Base-by-base conservation (phyloP, 306 rosid species). In the Cicer pinnatifidum region DNA sequence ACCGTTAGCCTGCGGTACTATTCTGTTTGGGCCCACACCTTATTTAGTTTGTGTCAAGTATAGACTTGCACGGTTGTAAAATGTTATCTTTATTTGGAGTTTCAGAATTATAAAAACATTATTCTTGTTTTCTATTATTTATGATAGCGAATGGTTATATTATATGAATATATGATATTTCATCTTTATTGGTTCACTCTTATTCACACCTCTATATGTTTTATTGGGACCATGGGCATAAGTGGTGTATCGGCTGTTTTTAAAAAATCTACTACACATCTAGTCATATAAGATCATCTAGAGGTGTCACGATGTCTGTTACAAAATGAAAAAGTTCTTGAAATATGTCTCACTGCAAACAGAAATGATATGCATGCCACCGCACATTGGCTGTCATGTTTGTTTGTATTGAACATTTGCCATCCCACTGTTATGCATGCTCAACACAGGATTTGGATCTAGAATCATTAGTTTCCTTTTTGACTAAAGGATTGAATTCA, bases 401-500 rank as follows among this genome's bases (percentile, higher is more conserved):
- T 63, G 71, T 80, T 47, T 67, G 20, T 47, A 39, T 33, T 60
- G 77, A 73, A 54, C 33, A 12, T 58, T 43, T 72, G 80, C 51
- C 52, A 23, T 75, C 63, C 41, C 53, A 39, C 50, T 47, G 37
- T 71, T 69, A 35, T 58, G 59, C 67, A 57, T 50, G 46, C 19
- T 73, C 7, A 39, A 57, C 46, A 51, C 46, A 61, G 71, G 28
- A 77, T 16, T 81, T 58, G 79, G 76, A 74, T 71, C 28, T 11
- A 41, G 58, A 69, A 64, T 51, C 61, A 65, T 74, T 69, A 44
- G 73, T 35, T 69, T 8, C 11, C 64, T 74, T 66, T 73, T 72
- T 79, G 60, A 80, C 77, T 73, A 19, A 71, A 52, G 54, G 51
- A 43, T 56, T 76, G 38, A 41, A 66, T 73, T 81, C 33, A 17